A percentile compares a stretch with the other conserved stretches of the same genome.
Conservation (phyloP, 108 stramenopile genomes). For the Pseudonitzschia delicatissima region DNA sequence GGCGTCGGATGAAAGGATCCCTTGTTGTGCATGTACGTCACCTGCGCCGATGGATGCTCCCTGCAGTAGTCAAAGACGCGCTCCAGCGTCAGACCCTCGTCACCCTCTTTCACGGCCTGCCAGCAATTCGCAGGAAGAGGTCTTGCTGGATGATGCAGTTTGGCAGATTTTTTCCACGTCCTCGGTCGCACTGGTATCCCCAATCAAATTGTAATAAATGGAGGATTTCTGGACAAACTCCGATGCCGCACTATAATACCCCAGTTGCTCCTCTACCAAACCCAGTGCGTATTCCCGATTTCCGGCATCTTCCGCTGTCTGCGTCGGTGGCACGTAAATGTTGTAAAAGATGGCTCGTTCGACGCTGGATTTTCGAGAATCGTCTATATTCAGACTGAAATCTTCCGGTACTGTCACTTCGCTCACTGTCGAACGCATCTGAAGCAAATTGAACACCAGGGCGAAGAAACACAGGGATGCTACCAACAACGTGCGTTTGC, state of each 20-base stretch:
- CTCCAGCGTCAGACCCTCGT: slow-evolving; percentile 24
- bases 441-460: no score
- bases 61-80: slow-evolving; percentile 29
- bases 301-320: not conserved
- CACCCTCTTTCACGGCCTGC: no score
- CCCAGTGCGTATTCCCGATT: not conserved
- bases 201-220: slow-evolving; percentile 7
- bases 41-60: slow-evolving; percentile 1
- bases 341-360: slow-evolving; percentile 16
- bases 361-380: no score
- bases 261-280: slow-evolving; percentile 8
- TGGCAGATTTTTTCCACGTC: not conserved
- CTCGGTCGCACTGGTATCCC: slow-evolving; percentile 10
- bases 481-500: no score
- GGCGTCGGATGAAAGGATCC: slow-evolving; percentile 32
- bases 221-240: not conserved
- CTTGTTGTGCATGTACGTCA: slow-evolving; percentile 40
- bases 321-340: slow-evolving; percentile 12
- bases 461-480: no score
- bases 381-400: no score
- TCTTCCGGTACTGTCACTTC: no score
- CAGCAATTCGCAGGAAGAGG: not conserved
- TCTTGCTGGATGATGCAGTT: not conserved
- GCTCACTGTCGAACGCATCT: no score
- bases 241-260: not conserved